Evolutionary conservation across 73 alveolate genomes (phyloP).

Genomic region (Stentor coeruleus): DNA sequence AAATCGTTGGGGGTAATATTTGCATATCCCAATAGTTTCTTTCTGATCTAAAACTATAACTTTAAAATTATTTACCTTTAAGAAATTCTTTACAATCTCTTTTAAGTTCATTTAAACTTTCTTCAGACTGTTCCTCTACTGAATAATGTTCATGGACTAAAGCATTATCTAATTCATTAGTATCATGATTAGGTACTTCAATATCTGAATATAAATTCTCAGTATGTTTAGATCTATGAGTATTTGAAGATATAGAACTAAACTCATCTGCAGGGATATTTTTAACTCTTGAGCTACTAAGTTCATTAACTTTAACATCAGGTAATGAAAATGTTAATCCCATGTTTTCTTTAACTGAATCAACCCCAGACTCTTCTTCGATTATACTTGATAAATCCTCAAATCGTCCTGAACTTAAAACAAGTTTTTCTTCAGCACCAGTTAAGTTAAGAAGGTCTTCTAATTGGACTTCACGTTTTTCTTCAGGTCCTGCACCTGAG

Average conservation of each 20-base stretch:
- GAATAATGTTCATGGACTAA: too few species aligned
- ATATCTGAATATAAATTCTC: too few species aligned
- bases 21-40: not conserved
- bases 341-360: not conserved
- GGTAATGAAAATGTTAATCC: conserved; percentile 7
- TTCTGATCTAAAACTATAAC: too few species aligned
- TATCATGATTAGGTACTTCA: not conserved
- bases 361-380: conserved; percentile 16
- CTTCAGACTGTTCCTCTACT: too few species aligned
- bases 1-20: not conserved
- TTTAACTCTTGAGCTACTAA: not conserved
- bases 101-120: not conserved
- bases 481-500: conserved; percentile 17
- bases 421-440: conserved; percentile 25
- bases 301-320: conserved; percentile 13
- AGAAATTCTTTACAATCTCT: too few species aligned
- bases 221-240: not conserved
- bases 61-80: too few species aligned
- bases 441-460: not conserved
- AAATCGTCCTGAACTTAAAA: conserved; percentile 23
- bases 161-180: not conserved
- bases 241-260: not conserved
- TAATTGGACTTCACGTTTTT: not conserved
- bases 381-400: conserved; percentile 11
- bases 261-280: not conserved